Percentiles rank a stretch among this genome's conserved stretches.
These are phyloP conservation scores for Pestalotiopsis sp. DNA, from an alignment of 2,329 filamentous ascomycete genomes.

Conservation along the genomic window DNA sequence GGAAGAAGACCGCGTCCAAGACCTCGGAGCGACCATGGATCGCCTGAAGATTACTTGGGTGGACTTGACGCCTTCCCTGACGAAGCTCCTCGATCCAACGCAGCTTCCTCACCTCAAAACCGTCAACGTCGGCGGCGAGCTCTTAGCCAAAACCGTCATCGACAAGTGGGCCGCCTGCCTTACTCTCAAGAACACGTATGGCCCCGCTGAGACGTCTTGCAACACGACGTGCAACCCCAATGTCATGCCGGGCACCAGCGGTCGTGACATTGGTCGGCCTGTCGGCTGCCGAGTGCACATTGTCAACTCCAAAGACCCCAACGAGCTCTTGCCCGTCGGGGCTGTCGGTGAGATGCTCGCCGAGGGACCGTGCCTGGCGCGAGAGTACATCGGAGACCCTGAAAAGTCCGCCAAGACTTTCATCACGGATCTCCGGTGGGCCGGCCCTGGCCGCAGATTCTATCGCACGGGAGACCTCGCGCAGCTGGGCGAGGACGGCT, in stretches of 20 bases:
- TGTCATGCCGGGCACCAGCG: background rate
- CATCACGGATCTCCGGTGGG: background rate
- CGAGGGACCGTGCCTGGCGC: background rate
- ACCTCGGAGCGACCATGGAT: background rate
- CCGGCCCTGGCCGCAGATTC: too few relatives aligned
- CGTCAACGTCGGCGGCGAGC: background rate
- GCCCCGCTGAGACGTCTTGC: background rate
- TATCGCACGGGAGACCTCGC: too few relatives aligned
- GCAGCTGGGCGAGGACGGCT: too few relatives aligned
- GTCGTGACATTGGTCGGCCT: background rate
- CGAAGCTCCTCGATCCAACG: background rate
- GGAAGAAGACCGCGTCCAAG: background rate
- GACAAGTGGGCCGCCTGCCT: background rate
- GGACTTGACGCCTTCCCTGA: background rate
- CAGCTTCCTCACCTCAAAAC: background rate
- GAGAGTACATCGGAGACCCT: background rate
- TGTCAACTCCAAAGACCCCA: background rate
- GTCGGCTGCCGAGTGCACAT: background rate
- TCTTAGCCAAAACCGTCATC: background rate
- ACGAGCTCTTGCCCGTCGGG: background rate
- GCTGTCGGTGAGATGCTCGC: background rate
- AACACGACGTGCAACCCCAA: background rate
- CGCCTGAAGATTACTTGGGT: background rate
- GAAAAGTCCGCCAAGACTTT: background rate
- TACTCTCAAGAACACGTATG: background rate